Conservation (phyloP, 331 rosid species). For the Malus hybrid region DNA sequence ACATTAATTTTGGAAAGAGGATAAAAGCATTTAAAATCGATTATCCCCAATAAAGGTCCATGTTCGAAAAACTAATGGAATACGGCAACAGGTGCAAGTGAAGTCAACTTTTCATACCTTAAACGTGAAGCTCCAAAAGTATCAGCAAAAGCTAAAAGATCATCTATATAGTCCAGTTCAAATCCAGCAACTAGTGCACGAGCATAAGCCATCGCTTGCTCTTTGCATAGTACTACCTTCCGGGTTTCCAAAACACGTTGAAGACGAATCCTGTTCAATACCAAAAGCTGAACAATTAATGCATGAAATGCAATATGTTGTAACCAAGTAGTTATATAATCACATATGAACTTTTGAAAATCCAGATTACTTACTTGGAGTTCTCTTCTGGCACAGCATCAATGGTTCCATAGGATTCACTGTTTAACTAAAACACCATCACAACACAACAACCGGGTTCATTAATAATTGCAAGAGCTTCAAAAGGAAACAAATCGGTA, state of each 20-base stretch:
- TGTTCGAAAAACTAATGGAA: background rate
- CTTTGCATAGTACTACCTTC: slow-evolving; percentile 77
- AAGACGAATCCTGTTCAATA: slow-evolving; percentile 70
- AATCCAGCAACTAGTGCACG: slow-evolving; percentile 91
- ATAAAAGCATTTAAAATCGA: background rate
- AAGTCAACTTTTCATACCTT: slow-evolving; percentile 41
- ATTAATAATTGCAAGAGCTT: slow-evolving; percentile 8
- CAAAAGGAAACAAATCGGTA: slow-evolving; percentile 8
- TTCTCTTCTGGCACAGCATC: slow-evolving; percentile 64
- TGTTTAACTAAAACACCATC: slow-evolving; percentile 33
- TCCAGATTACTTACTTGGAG: slow-evolving; percentile 51
- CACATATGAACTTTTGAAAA: background rate
- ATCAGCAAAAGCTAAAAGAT: slow-evolving; percentile 79
- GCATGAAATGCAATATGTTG: slow-evolving; percentile 12
- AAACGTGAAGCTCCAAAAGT: slow-evolving; percentile 95
- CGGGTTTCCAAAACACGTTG: slow-evolving; percentile 88
- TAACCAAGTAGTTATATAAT: background rate
- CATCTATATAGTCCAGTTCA: slow-evolving; percentile 63
- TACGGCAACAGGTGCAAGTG: background rate
- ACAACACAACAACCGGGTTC: slow-evolving; percentile 9
- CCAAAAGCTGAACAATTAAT: slow-evolving; percentile 24
- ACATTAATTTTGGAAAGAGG: background rate
- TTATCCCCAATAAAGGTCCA: background rate
- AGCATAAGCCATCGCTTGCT: slow-evolving; percentile 99
- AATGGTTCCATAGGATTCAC: slow-evolving; percentile 31